Base-by-base conservation (phyloP, 345 rosid species). In the Melastoma malabathricum region DNA sequence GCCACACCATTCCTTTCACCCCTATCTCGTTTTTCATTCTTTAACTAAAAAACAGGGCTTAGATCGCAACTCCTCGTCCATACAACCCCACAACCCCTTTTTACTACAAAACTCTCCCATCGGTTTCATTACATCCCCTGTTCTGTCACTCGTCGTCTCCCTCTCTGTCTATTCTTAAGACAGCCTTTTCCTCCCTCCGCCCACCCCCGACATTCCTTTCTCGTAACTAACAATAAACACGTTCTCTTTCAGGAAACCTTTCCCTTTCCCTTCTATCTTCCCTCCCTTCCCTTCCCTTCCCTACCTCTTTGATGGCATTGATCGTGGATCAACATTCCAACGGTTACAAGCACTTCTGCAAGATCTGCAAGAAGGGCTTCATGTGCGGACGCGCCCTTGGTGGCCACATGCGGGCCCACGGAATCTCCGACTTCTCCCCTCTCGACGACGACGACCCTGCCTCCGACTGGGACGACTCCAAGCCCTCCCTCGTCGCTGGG, bases 331-430 rank as follows among this genome's bases (percentile, higher is more conserved):
- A 65, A 46, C 76, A 67, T 52, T 34, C 79, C 10, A 63, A 59
- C 38, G 41, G 41, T 57, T 72, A 66, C 31, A 83, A 80, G 61
- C 74, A 80, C 51, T 80, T 65, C 13, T 83, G 93, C 55, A 80
- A 74, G 44, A 83, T 80, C 25, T 83, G 93, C 72, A 80, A 80
- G 72, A 80, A 80, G 63, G 87, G 87, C 3, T 80, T 78, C 51
- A 75, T 74, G 43, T 80, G 84, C 15, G 93, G 93, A 6, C 71
- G 87, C 39, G 87, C 84, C 6, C 57, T 83, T 1, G 93, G 93
- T 0, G 93, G 93, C 20, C 93, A 83, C 59, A 80, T 83, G 93
- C 72, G 87, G 66, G 81, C 93, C 0, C 93, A 83, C 20, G 93
- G 93, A n/a, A 72, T 80, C 6, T 82, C 84, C 2, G 76, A 72